Percentiles rank a stretch among this genome's conserved stretches.
Evolutionary conservation across 768 basidiomycete genomes (phyloP).

Genomic region (Leccinum boreale): DNA sequence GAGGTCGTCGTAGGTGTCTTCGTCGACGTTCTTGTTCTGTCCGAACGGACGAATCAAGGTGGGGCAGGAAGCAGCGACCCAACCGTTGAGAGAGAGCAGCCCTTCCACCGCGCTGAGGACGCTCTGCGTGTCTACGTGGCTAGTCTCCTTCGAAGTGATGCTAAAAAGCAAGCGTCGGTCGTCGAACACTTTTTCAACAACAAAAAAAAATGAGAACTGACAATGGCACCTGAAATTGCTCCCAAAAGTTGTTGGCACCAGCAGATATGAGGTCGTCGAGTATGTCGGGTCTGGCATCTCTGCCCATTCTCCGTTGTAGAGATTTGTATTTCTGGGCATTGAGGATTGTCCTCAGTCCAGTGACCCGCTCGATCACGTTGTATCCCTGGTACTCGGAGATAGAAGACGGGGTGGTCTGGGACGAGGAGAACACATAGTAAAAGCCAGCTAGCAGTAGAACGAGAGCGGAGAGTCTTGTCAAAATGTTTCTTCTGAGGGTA

Average conservation of each 20-base stretch:
- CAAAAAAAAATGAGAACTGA: constrained; percentile 37
- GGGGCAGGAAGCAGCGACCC: constrained; percentile 95
- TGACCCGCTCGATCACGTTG: constrained; percentile 63
- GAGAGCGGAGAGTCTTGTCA: constrained; percentile 21
- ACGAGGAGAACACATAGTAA: constrained; percentile 22
- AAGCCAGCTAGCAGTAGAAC: constrained; percentile 20
- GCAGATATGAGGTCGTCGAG: constrained; percentile 71
- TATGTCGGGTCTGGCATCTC: constrained; percentile 81
- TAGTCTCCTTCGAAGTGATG: constrained; percentile 78
- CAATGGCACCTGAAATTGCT: constrained; percentile 89
- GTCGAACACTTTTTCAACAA: not conserved
- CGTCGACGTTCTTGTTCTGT: constrained; percentile 72
- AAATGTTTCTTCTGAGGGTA: constrained; percentile 27
- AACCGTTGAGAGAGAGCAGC: constrained; percentile 92
- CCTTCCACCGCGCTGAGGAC: constrained; percentile 90
- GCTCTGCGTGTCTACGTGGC: constrained; percentile 86
- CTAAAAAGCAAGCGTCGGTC: constrained; percentile 33
- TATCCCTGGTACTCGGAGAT: constrained; percentile 49
- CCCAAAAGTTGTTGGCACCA: constrained; percentile 88
- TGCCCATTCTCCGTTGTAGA: constrained; percentile 81
- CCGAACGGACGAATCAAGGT: constrained; percentile 94
- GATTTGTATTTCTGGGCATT: constrained; percentile 89
- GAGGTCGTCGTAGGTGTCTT: constrained; percentile 84
- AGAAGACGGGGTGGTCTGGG: constrained; percentile 11
- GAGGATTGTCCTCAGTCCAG: constrained; percentile 56